Percentiles rank a stretch among this genome's conserved stretches.
Conservation (phyloP, 768 basidiomycete genomes). For the Russula compacta region DNA sequence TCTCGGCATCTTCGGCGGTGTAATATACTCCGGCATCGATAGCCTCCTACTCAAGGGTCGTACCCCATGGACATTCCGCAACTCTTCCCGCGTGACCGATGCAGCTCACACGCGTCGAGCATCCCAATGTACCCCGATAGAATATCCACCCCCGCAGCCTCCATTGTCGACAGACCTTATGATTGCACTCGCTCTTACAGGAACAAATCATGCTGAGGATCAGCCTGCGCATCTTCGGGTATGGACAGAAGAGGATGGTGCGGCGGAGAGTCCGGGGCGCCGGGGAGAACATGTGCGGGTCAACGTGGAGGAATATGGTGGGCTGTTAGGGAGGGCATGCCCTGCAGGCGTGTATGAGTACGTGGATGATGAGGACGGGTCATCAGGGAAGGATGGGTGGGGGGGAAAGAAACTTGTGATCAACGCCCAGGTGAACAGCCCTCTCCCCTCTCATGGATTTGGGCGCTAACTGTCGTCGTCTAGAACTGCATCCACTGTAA, state of each 20-base stretch:
- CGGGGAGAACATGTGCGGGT: constrained; percentile 58
- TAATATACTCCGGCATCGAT: constrained; percentile 85
- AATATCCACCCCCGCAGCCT: constrained; percentile 81
- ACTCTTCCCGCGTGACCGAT: constrained; percentile 44
- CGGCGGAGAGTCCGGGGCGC: constrained; percentile 35
- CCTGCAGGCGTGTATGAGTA: constrained; percentile 98
- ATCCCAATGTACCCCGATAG: constrained; percentile 58
- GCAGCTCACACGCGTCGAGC: constrained; percentile 65
- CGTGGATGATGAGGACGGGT: constrained; percentile 51
- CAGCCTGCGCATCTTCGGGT: constrained; percentile 85
- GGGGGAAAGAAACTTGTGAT: constrained; percentile 86
- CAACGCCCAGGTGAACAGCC: constrained; percentile 74
- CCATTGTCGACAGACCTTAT: constrained; percentile 90
- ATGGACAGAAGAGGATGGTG: constrained; percentile 28
- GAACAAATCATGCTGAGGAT: constrained; percentile 96
- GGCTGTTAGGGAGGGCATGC: constrained; percentile 81
- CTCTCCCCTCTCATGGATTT: background rate
- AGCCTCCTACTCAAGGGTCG: constrained; percentile 75
- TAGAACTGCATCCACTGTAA: constrained; percentile 94
- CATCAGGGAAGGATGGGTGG: constrained; percentile 47
- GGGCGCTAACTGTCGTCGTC: constrained; percentile 24
- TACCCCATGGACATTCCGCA: constrained; percentile 88
- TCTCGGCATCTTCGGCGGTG: constrained; percentile 79
- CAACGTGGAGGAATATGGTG: constrained; percentile 77
- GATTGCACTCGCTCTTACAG: constrained; percentile 82